phyloP scores from a whole-genome alignment of 345 rosid genomes.

The Ceriops zippeliana region DNA sequence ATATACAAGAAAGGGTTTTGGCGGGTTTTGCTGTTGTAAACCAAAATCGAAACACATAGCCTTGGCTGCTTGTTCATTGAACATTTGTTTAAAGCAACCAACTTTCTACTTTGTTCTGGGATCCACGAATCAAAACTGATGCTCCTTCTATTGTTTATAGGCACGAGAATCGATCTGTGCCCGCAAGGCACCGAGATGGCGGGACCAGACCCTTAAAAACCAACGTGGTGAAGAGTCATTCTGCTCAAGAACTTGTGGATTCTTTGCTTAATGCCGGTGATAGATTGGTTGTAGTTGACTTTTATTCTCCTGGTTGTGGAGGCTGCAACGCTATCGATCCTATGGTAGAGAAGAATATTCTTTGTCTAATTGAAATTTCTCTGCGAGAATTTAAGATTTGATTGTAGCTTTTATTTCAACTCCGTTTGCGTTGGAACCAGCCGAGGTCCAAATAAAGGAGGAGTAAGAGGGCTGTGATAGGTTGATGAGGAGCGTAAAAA shows the following conservation, averaged over 20 bases:
- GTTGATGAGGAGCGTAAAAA: background rate
- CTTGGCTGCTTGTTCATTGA: slow-evolving; percentile 41
- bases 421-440: background rate
- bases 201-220: slow-evolving; percentile 59
- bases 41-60: background rate
- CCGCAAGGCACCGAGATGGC: slow-evolving; percentile 60
- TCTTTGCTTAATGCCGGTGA: slow-evolving; percentile 56
- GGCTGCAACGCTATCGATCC: slow-evolving; percentile 87
- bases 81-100: background rate
- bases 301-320: slow-evolving; percentile 83
- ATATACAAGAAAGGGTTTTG: slow-evolving; percentile 5
- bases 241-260: slow-evolving; percentile 59
- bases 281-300: slow-evolving; percentile 54
- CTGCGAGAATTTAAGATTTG: too few species aligned
- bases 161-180: slow-evolving; percentile 44
- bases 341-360: slow-evolving; percentile 36
- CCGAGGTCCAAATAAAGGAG: too few species aligned
- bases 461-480: too few species aligned
- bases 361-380: background rate
- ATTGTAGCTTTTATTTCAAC: too few species aligned
- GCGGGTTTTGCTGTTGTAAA: background rate
- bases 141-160: slow-evolving; percentile 22
- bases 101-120: background rate
- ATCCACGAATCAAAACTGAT: background rate
- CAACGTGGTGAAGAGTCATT: slow-evolving; percentile 63